These are phyloP conservation scores for Carex littledalei DNA, from an alignment of 176 grass and related monocot species.

Conservation along the genomic window DNA sequence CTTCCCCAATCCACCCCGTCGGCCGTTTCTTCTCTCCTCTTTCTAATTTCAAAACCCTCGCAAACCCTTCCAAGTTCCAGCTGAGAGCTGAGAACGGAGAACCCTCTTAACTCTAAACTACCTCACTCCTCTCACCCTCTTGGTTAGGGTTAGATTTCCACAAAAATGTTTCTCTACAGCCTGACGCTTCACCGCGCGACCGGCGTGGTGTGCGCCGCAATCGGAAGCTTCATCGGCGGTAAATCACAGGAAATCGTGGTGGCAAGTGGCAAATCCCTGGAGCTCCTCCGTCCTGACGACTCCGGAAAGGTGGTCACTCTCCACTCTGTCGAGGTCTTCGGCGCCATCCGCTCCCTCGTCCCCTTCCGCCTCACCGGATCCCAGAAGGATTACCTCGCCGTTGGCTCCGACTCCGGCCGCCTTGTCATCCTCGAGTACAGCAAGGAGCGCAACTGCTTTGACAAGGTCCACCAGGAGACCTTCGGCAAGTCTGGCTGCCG, in stretches of 20 bases:
- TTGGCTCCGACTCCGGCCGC: slow-evolving; percentile 88
- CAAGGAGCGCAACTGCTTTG: slow-evolving; percentile 69
- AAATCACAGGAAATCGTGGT: slow-evolving; percentile 90
- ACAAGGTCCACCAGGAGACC: slow-evolving; percentile 97
- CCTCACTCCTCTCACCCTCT: too few species aligned
- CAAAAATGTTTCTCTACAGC: slow-evolving; percentile 75
- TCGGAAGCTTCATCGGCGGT: slow-evolving; percentile 83
- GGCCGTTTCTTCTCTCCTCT: too few species aligned
- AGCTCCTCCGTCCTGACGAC: slow-evolving; percentile 76
- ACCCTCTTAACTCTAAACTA: too few species aligned
- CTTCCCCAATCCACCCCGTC: too few species aligned
- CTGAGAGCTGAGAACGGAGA: too few species aligned
- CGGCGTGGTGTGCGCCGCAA: slow-evolving; percentile 70
- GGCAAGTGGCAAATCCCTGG: slow-evolving; percentile 58
- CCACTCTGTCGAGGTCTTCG: slow-evolving; percentile 90
- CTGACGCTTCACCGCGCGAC: slow-evolving; percentile 72
- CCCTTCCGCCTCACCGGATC: slow-evolving; percentile 96
- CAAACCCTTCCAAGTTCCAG: too few species aligned
- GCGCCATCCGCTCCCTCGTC: slow-evolving; percentile 84
- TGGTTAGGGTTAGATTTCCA: background rate
- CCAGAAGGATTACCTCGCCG: slow-evolving; percentile 85
- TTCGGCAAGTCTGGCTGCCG: slow-evolving; percentile 95
- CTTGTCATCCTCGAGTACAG: slow-evolving; percentile 94
- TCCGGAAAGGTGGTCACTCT: slow-evolving; percentile 68
- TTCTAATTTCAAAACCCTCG: too few species aligned